Evolutionary conservation across 495 filamentous ascomycete genomes (phyloP).

Genomic region (Glonium stellatum): DNA sequence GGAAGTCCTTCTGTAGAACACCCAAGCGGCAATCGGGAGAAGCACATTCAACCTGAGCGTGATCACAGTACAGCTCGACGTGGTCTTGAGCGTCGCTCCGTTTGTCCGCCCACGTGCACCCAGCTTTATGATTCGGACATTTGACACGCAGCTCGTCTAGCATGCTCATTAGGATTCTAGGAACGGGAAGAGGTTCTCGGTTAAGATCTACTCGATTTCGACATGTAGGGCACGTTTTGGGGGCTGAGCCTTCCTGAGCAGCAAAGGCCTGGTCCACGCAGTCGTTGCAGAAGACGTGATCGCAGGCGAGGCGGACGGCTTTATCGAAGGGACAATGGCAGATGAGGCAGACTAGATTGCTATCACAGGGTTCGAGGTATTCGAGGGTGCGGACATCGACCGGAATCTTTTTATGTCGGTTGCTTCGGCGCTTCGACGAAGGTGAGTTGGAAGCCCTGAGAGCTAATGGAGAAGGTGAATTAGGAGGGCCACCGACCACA

Average conservation of each 20-base stretch:
- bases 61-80: conserved; percentile 66
- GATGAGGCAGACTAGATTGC: conserved; percentile 76
- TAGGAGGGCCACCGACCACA: conserved; percentile 28
- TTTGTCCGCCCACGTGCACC: conserved; percentile 56
- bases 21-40: conserved; percentile 31
- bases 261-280: conserved; percentile 49
- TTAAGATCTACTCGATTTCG: conserved; percentile 24
- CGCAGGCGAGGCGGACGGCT: conserved; percentile 67
- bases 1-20: conserved; percentile 46
- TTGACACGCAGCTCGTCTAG: conserved; percentile 68
- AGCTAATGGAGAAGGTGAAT: conserved; percentile 23
- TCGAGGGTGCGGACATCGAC: conserved; percentile 63
- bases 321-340: conserved; percentile 68
- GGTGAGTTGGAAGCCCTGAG: conserved; percentile 27
- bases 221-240: conserved; percentile 37
- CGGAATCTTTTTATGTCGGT: conserved; percentile 10
- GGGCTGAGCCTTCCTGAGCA: conserved; percentile 10
- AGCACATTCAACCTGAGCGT: conserved; percentile 59
- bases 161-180: conserved; percentile 55
- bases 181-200: conserved; percentile 31
- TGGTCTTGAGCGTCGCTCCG: conserved; percentile 67
- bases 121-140: conserved; percentile 57
- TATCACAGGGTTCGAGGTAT: conserved; percentile 61
- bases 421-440: conserved; percentile 25
- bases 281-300: conserved; percentile 66